A percentile compares a stretch with the other conserved stretches of the same genome.
phyloP scores from a whole-genome alignment of 352 stramenopile species.

The Phytophthora chlamydospora region DNA sequence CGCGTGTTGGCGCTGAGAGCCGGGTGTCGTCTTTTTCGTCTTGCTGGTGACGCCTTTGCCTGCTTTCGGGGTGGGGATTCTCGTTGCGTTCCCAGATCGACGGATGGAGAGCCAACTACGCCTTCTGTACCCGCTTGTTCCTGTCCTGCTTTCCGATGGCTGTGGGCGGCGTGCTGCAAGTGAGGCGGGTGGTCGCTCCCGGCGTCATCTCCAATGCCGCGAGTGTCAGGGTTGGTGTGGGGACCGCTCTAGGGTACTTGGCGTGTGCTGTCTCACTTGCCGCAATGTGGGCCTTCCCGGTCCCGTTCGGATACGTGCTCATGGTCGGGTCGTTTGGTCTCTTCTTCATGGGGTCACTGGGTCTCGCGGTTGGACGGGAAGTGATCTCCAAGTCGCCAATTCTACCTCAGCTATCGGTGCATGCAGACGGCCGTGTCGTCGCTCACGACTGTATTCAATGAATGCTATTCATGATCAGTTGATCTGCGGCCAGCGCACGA shows the following conservation, averaged over 20 bases:
- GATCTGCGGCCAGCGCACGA: background rate
- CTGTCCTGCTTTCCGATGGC: conserved; percentile 18
- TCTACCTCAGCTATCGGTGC: conserved; percentile 13
- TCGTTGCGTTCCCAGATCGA: conserved; percentile 21
- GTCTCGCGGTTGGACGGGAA: conserved; percentile 17
- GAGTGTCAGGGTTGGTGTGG: conserved; percentile 7
- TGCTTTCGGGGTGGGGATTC: conserved; percentile 12
- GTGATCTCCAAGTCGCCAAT: background rate
- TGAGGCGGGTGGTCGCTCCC: conserved; percentile 18
- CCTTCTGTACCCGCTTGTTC: conserved; percentile 28
- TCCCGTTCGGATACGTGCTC: conserved; percentile 26
- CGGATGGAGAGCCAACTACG: conserved; percentile 31
- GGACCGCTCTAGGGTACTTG: conserved; percentile 20
- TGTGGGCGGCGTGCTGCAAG: conserved; percentile 16
- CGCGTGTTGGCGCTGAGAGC: conserved; percentile 18
- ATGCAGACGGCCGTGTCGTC: conserved; percentile 31
- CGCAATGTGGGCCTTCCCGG: conserved; percentile 18
- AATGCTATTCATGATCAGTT: conserved; percentile 23
- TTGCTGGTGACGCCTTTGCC: conserved; percentile 16
- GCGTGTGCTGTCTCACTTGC: conserved; percentile 19
- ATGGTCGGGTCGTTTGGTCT: conserved; percentile 16
- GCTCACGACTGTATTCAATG: conserved; percentile 9
- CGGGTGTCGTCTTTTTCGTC: conserved; percentile 10
- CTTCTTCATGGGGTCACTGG: conserved; percentile 25
- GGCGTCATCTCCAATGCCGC: conserved; percentile 8